A percentile compares a stretch with the other conserved stretches of the same genome.
Conservation (phyloP, 2,329 filamentous ascomycete genomes). For the Mariannaea elegans region DNA sequence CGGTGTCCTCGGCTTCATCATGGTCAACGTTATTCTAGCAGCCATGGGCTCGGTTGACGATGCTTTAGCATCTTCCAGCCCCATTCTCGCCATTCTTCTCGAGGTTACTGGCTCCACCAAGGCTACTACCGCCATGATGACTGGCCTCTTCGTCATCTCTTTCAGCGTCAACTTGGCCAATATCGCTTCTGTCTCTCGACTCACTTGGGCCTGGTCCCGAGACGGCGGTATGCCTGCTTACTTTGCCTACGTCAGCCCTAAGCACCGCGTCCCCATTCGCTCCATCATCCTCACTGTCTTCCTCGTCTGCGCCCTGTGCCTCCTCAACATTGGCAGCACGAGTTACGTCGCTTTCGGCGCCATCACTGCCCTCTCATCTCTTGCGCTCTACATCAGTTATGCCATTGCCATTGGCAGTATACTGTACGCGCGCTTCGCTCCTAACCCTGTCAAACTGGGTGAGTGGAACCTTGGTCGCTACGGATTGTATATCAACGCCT, state of each 20-base stretch:
- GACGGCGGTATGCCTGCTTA: conserved; percentile 37
- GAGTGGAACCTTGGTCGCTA: conserved; percentile 37
- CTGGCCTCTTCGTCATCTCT: conserved; percentile 35
- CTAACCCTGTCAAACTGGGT: conserved; percentile 27
- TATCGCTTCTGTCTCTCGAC: conserved; percentile 36
- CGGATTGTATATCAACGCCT: conserved; percentile 28
- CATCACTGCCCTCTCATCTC: conserved; percentile 34
- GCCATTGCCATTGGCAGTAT: conserved; percentile 38
- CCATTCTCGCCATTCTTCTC: conserved; percentile 34
- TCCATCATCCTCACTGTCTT: conserved; percentile 36
- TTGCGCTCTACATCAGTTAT: conserved; percentile 39
- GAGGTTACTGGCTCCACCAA: conserved; percentile 30
- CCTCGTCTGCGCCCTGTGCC: conserved; percentile 37
- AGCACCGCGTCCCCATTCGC: conserved; percentile 33
- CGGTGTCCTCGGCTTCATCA: conserved; percentile 36
- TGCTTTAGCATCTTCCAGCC: conserved; percentile 32
- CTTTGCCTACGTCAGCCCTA: conserved; percentile 37
- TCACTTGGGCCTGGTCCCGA: conserved; percentile 38
- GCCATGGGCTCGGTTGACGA: conserved; percentile 38
- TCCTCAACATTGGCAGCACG: conserved; percentile 37
- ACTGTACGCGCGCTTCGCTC: conserved; percentile 30
- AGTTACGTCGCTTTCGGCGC: conserved; percentile 38
- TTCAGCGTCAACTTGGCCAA: conserved; percentile 39
- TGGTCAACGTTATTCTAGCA: conserved; percentile 39
- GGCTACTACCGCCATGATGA: conserved; percentile 37